Percentiles rank a stretch among this genome's conserved stretches.
These are phyloP conservation scores for Dioszegia hungarica DNA, from an alignment of 768 basidiomycete species.

Conservation along the genomic window DNA sequence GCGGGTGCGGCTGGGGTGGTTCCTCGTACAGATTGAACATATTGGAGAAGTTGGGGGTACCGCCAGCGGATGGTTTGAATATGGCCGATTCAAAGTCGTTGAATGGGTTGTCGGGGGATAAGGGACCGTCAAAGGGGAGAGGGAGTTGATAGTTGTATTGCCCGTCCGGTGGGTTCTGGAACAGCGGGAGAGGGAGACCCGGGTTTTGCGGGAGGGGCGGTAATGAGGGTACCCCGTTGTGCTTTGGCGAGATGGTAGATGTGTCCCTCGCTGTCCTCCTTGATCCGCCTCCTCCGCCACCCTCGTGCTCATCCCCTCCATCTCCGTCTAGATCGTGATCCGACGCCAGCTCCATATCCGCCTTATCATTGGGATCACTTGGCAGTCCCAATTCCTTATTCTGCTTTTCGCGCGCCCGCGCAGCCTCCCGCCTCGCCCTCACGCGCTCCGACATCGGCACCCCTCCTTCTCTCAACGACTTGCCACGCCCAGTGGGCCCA, in stretches of 20 bases:
- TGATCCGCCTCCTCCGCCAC: not conserved
- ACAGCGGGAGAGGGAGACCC: not conserved
- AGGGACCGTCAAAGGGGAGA: conserved; percentile 25
- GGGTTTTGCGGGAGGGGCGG: not conserved
- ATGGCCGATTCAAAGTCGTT: conserved; percentile 7
- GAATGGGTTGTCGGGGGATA: conserved; percentile 2
- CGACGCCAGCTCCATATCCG: conserved; percentile 6
- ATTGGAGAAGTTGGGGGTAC: conserved; percentile 18
- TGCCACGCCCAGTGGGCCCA: conserved; percentile 49
- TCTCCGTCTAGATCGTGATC: conserved; percentile 6
- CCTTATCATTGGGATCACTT: conserved; percentile 8
- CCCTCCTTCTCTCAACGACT: conserved; percentile 46
- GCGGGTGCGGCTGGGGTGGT: not conserved
- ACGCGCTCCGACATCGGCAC: conserved; percentile 49
- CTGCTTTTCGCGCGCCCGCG: conserved; percentile 32
- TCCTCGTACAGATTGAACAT: conserved; percentile 30
- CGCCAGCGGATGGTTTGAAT: conserved; percentile 6
- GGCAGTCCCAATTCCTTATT: conserved; percentile 12
- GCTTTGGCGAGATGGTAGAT: conserved; percentile 3
- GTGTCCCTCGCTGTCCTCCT: conserved; percentile 2
- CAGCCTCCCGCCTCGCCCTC: conserved; percentile 42
- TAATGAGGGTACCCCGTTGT: not conserved
- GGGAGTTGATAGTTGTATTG: conserved; percentile 33
- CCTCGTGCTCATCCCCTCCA: not conserved
- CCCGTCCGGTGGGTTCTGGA: not conserved